Conservation (phyloP, 352 stramenopile species). For the Globisporangium emineosum region DNA sequence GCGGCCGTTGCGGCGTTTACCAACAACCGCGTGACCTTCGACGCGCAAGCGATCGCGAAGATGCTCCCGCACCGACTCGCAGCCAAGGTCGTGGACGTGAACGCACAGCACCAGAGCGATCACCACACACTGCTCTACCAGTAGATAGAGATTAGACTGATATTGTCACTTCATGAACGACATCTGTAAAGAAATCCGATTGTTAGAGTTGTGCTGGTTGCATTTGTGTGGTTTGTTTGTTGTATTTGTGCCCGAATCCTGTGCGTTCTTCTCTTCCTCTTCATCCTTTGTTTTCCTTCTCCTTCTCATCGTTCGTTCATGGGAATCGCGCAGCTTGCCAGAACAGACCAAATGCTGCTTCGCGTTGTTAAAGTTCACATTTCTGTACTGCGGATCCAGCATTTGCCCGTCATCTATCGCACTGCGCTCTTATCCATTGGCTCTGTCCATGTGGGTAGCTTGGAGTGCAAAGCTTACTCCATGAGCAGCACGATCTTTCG, state of each 20-base stretch:
- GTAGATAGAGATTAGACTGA: constrained; percentile 15
- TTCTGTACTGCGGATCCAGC: not conserved
- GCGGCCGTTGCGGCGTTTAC: constrained; percentile 35
- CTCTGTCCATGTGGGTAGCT: not conserved
- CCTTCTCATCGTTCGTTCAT: not conserved
- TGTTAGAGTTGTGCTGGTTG: not conserved
- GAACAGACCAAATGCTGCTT: not conserved
- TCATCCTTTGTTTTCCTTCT: not conserved
- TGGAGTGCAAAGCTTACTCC: constrained; percentile 39
- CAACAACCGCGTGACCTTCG: constrained; percentile 27
- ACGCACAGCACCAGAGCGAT: constrained; percentile 22
- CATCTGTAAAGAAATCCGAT: not conserved
- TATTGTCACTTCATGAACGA: no score
- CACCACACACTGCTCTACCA: constrained; percentile 47
- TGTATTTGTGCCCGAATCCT: not conserved
- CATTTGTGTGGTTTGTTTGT: not conserved
- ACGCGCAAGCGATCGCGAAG: constrained; percentile 30
- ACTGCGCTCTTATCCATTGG: not conserved
- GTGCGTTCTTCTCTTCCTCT: not conserved
- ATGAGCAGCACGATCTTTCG: constrained; percentile 83
- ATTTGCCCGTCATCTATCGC: not conserved
- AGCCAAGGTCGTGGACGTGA: constrained; percentile 23
- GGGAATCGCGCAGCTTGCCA: not conserved
- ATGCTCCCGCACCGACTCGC: constrained; percentile 28
- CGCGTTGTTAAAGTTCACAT: not conserved